A percentile compares a stretch with the other conserved stretches of the same genome.
phyloP scores from a whole-genome alignment of 441 rosid genomes.

The Jatropha multifida region DNA sequence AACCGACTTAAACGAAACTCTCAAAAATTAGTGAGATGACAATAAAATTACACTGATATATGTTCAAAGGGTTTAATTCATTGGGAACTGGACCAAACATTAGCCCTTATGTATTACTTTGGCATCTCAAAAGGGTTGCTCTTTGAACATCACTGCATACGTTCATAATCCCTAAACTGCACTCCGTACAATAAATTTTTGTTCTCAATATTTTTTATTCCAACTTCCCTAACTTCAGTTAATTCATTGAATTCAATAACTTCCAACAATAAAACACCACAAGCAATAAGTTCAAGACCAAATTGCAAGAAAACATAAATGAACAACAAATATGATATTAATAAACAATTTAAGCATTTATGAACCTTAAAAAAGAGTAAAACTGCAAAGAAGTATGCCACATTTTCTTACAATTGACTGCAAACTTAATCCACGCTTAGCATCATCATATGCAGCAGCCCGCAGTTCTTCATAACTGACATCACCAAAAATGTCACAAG shows the following conservation, averaged over 20 bases:
- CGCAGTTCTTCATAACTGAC: conserved; percentile 82
- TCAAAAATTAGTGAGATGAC: background rate
- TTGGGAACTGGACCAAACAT: background rate
- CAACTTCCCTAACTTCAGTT: background rate
- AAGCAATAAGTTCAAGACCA: conserved; percentile 3
- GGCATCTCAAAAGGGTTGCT: background rate
- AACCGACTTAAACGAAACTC: background rate
- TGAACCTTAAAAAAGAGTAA: background rate
- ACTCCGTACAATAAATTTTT: background rate
- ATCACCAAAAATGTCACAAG: conserved; percentile 79
- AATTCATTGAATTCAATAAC: background rate
- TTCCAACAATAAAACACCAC: background rate
- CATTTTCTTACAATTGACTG: conserved; percentile 75
- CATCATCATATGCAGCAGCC: conserved; percentile 80
- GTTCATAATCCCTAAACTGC: too few species aligned
- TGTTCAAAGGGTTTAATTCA: background rate
- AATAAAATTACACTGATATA: background rate
- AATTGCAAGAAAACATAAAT: background rate
- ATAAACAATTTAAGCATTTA: background rate
- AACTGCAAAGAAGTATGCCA: background rate
- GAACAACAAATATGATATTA: background rate
- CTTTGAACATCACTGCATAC: too few species aligned
- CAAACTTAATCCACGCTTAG: conserved; percentile 66
- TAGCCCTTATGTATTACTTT: background rate
- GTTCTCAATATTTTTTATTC: background rate